Evolutionary conservation across 352 stramenopile species (phyloP).

Genomic region (Phytophthora palmivora): DNA sequence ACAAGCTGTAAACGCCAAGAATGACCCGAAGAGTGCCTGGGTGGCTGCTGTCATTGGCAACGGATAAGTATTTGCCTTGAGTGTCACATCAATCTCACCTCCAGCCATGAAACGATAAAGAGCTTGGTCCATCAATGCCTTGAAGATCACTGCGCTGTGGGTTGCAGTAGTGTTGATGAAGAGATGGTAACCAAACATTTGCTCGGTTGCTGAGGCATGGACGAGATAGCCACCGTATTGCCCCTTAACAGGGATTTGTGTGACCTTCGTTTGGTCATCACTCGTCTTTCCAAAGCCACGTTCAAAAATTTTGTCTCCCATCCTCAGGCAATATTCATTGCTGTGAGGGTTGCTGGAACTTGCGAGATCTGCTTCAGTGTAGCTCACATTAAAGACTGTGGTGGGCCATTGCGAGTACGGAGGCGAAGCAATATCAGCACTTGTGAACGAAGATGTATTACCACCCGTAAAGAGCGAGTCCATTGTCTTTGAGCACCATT

Average conservation of each 20-base stretch:
- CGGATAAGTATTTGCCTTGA: slow-evolving; percentile 58
- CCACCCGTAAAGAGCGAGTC: slow-evolving; percentile 42
- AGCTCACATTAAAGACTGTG: slow-evolving; percentile 46
- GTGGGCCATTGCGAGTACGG: slow-evolving; percentile 40
- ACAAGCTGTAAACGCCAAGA: slow-evolving; percentile 74
- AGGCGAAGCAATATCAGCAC: slow-evolving; percentile 38
- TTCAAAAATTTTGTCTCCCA: slow-evolving; percentile 44
- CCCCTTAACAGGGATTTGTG: slow-evolving; percentile 38
- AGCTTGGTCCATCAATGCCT: slow-evolving; percentile 59
- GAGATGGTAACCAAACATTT: slow-evolving; percentile 58
- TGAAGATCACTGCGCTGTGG: slow-evolving; percentile 60
- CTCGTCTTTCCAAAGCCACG: slow-evolving; percentile 44
- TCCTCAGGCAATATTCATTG: slow-evolving; percentile 45
- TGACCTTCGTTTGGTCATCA: slow-evolving; percentile 81
- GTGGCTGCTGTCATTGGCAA: slow-evolving; percentile 55
- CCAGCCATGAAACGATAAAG: slow-evolving; percentile 63
- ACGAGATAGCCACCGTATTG: slow-evolving; percentile 55
- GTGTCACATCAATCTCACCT: slow-evolving; percentile 29
- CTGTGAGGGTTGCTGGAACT: slow-evolving; percentile 28
- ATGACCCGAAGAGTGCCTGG: slow-evolving; percentile 53
- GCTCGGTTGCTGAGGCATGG: slow-evolving; percentile 31
- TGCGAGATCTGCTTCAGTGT: slow-evolving; percentile 31
- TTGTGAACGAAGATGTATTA: slow-evolving; percentile 32
- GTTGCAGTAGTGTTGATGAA: slow-evolving; percentile 58
- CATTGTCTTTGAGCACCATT: slow-evolving; percentile 62